These are phyloP conservation scores for Ascochyta lentis DNA, from an alignment of 2,329 filamentous ascomycete species.

Conservation along the genomic window DNA sequence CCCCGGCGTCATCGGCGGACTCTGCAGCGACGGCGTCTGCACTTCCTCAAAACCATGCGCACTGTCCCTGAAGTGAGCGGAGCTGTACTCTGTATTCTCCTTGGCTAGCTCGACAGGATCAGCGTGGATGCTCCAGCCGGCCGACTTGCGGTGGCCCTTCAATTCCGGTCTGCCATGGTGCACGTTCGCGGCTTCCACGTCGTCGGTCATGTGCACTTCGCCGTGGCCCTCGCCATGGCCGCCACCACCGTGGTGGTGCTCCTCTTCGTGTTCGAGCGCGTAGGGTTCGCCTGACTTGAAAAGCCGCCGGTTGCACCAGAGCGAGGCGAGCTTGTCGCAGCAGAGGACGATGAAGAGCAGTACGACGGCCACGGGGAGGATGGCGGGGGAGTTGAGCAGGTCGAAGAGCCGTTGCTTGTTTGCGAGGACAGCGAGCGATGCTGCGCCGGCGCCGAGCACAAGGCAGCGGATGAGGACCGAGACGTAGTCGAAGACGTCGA, in stretches of 20 bases:
- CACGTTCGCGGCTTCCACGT: constrained; percentile 3
- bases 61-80: constrained; percentile 1
- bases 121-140: constrained; percentile 30
- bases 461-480: constrained; percentile 42
- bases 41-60: neutral
- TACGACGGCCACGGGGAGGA: constrained; percentile 45
- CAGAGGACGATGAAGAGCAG: constrained; percentile 45
- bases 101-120: constrained; percentile 14
- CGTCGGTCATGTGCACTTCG: constrained; percentile 16
- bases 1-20: neutral
- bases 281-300: constrained; percentile 41
- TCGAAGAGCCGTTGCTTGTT: constrained; percentile 28
- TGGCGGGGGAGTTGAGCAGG: constrained; percentile 40
- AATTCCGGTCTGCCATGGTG: constrained; percentile 14
- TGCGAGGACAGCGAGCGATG: constrained; percentile 40
- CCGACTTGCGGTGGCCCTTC: constrained; percentile 28
- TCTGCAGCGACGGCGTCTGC: neutral
- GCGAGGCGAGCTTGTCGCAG: constrained; percentile 40
- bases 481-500: constrained; percentile 50
- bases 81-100: constrained; percentile 3
- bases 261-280: constrained; percentile 35
- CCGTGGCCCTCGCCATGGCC: constrained; percentile 25
- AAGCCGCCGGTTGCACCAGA: constrained; percentile 40
- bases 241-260: constrained; percentile 31
- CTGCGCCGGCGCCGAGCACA: constrained; percentile 34